These are phyloP conservation scores for Botryotinia globosa DNA, from an alignment of 2,329 filamentous ascomycete genomes.

Conservation along the genomic window DNA sequence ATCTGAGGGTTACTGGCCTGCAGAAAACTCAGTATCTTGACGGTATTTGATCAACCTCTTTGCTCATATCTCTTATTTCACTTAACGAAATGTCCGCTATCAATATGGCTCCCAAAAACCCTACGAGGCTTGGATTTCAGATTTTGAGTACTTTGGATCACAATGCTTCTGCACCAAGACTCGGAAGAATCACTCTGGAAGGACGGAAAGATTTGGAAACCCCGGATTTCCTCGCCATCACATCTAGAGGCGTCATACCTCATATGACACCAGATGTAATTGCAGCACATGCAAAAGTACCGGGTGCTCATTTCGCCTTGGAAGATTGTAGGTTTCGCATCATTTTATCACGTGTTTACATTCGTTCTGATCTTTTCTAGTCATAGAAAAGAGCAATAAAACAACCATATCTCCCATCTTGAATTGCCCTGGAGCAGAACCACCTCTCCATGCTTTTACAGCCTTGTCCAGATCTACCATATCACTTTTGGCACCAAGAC, in stretches of 20 bases:
- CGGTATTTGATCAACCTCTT: constrained; percentile 3
- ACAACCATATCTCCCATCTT: constrained; percentile 49
- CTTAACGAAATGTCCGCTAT: constrained; percentile 16
- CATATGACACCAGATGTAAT: constrained; percentile 88
- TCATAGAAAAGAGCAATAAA: constrained; percentile 50
- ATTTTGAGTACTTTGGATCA: constrained; percentile 27
- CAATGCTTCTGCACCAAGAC: constrained; percentile 27
- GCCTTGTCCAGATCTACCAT: constrained; percentile 63
- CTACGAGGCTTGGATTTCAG: constrained; percentile 29
- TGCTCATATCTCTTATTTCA: not conserved
- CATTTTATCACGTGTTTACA: constrained; percentile 26
- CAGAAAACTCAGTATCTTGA: constrained; percentile 29
- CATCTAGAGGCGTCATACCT: constrained; percentile 80
- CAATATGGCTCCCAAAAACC: constrained; percentile 21
- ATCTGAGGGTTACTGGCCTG: constrained; percentile 32
- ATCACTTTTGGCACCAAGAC: constrained; percentile 72
- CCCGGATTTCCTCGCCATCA: constrained; percentile 75
- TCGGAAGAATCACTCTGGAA: constrained; percentile 51
- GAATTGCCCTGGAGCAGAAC: constrained; percentile 37
- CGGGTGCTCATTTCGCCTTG: constrained; percentile 74
- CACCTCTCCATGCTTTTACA: constrained; percentile 72
- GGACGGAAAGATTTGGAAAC: constrained; percentile 69
- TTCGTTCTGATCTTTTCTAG: constrained; percentile 39
- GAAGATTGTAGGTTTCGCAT: constrained; percentile 78
- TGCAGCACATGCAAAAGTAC: constrained; percentile 59